These are phyloP conservation scores for Pseudopediastrum boryanum DNA, from an alignment of 139 green algal species.

Conservation along the genomic window DNA sequence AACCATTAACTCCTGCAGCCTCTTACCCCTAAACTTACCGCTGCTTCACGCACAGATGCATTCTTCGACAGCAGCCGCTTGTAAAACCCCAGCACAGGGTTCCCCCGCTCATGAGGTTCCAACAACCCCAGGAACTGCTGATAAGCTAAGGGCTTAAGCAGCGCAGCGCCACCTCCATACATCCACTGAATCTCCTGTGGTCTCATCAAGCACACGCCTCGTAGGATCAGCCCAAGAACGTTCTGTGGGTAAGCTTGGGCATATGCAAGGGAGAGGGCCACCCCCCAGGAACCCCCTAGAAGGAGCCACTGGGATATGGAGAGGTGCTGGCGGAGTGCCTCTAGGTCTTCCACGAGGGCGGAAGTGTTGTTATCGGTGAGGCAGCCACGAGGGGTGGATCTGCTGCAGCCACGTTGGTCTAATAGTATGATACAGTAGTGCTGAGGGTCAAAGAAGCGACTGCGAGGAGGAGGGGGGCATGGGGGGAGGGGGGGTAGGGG, in stretches of 20 bases:
- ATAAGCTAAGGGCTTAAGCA: slow-evolving; percentile 56
- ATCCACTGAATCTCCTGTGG: slow-evolving; percentile 76
- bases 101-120: slow-evolving; percentile 16
- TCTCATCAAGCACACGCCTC: slow-evolving; percentile 77
- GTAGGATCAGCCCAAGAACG: slow-evolving; percentile 61
- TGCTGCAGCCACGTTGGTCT: slow-evolving; percentile 75
- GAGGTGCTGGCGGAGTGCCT: slow-evolving; percentile 58
- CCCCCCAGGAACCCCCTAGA: slow-evolving; percentile 78
- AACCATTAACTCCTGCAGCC: neutral
- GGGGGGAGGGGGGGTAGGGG: neutral
- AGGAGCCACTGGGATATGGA: slow-evolving; percentile 61
- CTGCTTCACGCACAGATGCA: slow-evolving; percentile 25
- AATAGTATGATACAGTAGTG: slow-evolving; percentile 70
- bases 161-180: slow-evolving; percentile 52
- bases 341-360: slow-evolving; percentile 63
- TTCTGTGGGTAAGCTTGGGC: slow-evolving; percentile 48
- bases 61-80: slow-evolving; percentile 44
- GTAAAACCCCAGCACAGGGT: slow-evolving; percentile 56
- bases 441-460: slow-evolving; percentile 69
- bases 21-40: too few species aligned
- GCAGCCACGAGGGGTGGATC: slow-evolving; percentile 54
- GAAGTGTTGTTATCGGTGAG: slow-evolving; percentile 65
- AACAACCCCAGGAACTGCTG: slow-evolving; percentile 44
- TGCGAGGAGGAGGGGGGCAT: slow-evolving; percentile 34
- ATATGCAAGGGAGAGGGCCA: slow-evolving; percentile 69